Conservation (phyloP, 192 early-diverging fungal genomes). For the Thamnidium elegans region DNA sequence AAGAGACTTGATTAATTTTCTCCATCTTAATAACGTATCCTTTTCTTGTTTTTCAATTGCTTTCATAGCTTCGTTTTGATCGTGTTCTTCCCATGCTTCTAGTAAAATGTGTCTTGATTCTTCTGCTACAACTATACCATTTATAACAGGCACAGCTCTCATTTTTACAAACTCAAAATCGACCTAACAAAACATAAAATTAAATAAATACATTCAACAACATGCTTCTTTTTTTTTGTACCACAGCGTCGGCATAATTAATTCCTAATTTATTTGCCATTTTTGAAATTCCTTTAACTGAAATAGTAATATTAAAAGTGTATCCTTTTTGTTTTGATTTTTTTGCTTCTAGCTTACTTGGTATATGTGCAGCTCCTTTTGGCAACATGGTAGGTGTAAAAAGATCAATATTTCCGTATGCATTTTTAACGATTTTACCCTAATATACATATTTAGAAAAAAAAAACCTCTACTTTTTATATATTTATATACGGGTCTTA, state of each 20-base stretch:
- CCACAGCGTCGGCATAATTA: constrained; percentile 81
- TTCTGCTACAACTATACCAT: constrained; percentile 68
- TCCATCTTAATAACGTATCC: constrained; percentile 52
- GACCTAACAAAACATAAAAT: constrained; percentile 39
- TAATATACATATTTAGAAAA: constrained; percentile 28
- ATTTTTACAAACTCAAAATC: constrained; percentile 71
- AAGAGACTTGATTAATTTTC: constrained; percentile 48
- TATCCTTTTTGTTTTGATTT: background rate
- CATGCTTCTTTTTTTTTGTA: constrained; percentile 36
- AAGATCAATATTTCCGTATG: constrained; percentile 82
- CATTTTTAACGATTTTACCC: constrained; percentile 80
- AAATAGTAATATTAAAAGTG: background rate
- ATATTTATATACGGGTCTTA: constrained; percentile 19
- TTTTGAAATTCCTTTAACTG: constrained; percentile 53
- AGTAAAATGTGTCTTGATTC: constrained; percentile 56
- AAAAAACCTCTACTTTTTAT: background rate
- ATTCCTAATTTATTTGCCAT: constrained; percentile 76
- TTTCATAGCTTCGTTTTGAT: constrained; percentile 19
- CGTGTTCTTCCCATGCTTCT: constrained; percentile 40
- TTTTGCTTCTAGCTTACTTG: constrained; percentile 32
- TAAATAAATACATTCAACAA: background rate
- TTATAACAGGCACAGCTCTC: constrained; percentile 55
- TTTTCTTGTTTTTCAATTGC: constrained; percentile 37
- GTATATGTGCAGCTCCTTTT: constrained; percentile 69
- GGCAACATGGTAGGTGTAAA: constrained; percentile 86